Base-by-base conservation (phyloP, 2,329 filamentous ascomycete genomes). In the Fusarium napiforme region DNA sequence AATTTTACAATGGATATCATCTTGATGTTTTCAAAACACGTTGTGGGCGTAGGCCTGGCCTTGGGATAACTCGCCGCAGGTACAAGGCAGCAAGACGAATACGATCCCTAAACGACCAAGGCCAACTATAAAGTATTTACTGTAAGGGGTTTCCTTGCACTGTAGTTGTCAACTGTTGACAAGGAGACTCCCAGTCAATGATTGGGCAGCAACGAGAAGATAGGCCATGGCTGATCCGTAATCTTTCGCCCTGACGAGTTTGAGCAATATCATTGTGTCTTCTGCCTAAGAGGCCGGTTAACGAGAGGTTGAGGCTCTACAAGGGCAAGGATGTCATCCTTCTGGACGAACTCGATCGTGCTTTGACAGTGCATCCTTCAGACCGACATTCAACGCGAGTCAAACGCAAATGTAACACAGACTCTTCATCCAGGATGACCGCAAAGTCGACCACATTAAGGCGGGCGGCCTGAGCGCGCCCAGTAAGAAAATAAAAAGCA, bases 401-500 rank as follows among this genome's bases (percentile, higher is more conserved):
- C 68, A 72, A 69, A 62, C 23, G 8, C 43, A 28, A 61, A 26
- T 55, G n/a, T 39, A 62, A 39, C 8, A 14, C 43, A 39, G 19
- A 42, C 32, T n/a, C 42, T 45, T 43, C n/a, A 39, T 26, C 18
- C 16, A 36, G 47, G n/a, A 32, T 23, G 30, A 55, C 40, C 40
- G 39, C 19, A 46, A 39, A n/a, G 32, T 34, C 62, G 40, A 40
- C 60, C 40, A 26, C n/a, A 61, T 36, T 18, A n/a, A 14, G 39
- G 40, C 36, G 34, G 70, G 71, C 60, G 72, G 70, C 40, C 73
- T 73, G 72, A 75, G 69, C 73, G 66, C 42, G 32, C 37, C 28
- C 60, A 59, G 49, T 61, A 42, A 59, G 64, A 55, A 55, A 28
- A 40, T 26, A 65, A 75, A 74, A 77, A 72, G 74, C 64, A 75